Base-by-base conservation (phyloP, 163 green algal genomes). In the Volvox carteri region DNA sequence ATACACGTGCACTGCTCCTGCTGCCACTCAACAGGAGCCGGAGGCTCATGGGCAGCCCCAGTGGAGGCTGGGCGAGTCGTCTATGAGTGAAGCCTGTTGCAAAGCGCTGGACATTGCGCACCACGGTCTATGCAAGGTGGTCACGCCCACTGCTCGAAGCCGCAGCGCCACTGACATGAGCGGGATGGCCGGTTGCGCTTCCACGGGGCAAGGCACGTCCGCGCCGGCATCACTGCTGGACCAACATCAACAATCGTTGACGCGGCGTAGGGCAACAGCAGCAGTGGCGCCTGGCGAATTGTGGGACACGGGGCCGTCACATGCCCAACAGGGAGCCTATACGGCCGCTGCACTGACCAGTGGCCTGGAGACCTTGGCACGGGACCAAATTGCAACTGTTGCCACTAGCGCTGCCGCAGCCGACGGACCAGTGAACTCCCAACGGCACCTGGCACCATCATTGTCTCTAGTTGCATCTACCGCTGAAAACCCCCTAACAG, bases 31-130 rank as follows among this genome's bases (percentile, higher is more conserved):
- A 12, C 28, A 28, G 70, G 30, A 54, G 41, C 8, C 65, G 1
- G 70, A 56, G 6, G 9, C 9, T 1, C 44, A 46, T 12, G 30
- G 52, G 44, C 16, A 65, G 70, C 28, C 16, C 33, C 18, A 54
- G 56, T 86, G 79, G 79, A 41, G 41, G 1, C 4, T 67, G n/a
- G 62, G 48, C 18, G 79, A 86, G 18, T 7, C 60, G 2, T 42
- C 33, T 23, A 65, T 87, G 46, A 87, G 80, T 65, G 80, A 79
- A 14, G 33, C 80, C 3, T 79, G 65, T 33, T 41, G 33, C 65
- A 54, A 74, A 3, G 80, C 80, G 1, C 80, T 87, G 33, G 65
- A 79, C 33, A 72, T 87, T n/a, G 80, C 80, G 8, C 65, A 87
- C 21, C 65, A 72, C 46, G 80, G 80, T 21, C 65, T 87, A 1